phyloP scores from a whole-genome alignment of 2,329 filamentous ascomycete genomes.

The Aspergillus sp. region DNA sequence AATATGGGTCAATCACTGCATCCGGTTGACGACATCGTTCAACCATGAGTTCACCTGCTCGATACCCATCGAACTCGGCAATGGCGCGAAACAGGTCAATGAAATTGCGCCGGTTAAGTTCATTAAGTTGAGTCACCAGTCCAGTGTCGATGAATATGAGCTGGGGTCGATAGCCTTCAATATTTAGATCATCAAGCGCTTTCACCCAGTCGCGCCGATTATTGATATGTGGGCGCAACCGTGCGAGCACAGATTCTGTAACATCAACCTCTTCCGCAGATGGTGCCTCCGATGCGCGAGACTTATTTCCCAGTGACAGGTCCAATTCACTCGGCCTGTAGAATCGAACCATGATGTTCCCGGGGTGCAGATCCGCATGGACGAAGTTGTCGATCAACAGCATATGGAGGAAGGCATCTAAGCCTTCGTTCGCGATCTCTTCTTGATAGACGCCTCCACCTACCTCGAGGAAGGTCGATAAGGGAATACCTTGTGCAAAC shows the following conservation, averaged over 20 bases:
- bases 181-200: constrained; percentile 74
- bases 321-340: constrained; percentile 78
- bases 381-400: constrained; percentile 96
- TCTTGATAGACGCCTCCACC: constrained; percentile 90
- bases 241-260: constrained; percentile 80
- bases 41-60: constrained; percentile 92
- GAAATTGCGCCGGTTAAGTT: constrained; percentile 83
- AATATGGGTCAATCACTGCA: constrained; percentile 81
- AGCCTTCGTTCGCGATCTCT: constrained; percentile 90
- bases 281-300: constrained; percentile 44
- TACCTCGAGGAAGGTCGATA: constrained; percentile 85
- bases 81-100: constrained; percentile 93
- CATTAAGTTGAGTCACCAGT: constrained; percentile 89
- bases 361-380: constrained; percentile 92
- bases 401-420: constrained; percentile 97
- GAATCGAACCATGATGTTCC: constrained; percentile 99
- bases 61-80: constrained; percentile 95
- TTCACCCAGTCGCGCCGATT: constrained; percentile 70
- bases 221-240: constrained; percentile 72
- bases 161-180: constrained; percentile 87
- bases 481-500: constrained; percentile 89
- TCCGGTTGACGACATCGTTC: constrained; percentile 91
- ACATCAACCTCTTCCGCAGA: constrained; percentile 66
- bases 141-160: constrained; percentile 97
- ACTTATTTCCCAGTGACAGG: constrained; percentile 55